Evolutionary conservation across 495 filamentous ascomycete genomes (phyloP), one percentile per base, ranked within the genome.

Genomic region (Penicillium cinerascens): DNA sequence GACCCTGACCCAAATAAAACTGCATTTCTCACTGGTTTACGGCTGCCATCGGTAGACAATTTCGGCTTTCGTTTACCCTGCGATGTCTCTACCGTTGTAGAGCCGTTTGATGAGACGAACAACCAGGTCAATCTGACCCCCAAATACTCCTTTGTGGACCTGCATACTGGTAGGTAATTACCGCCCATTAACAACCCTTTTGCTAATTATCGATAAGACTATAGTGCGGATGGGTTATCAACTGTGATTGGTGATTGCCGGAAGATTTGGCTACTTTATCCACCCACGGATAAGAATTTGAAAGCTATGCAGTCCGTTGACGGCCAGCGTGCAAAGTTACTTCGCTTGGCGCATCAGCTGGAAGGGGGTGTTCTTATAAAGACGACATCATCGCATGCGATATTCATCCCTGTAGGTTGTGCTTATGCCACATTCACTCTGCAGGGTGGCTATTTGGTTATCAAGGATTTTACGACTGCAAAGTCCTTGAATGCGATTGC

Each of bases 221-320:
- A 52, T 38, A 42, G 50, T 26, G 44, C 57, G 41, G 57, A 60
- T 37, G 57, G 57, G 26, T 17, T 60, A 1, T 56, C 53, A 47
- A 50, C 38, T 9, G 45, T 46, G 26, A 33, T 60, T 38, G 53
- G 57, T 15, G 36, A 60, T 10, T 56, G 57, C 37, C 41, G 26
- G 4, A 60, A 60, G 49, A 49, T 60, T 23, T 60, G 53, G 53
- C 40, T 60, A 23, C 26, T 44, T 18, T 60, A 46, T 29, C 57
- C 57, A 13, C 57, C 48, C 25, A 56, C 53, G 36, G 15, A 33
- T 20, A 47, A 39, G 13, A 56, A 60, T 47, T 49, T 60, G 36
- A 45, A 10, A 3, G 36, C 40, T 4, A 49, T 60, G 40, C 23
- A 45, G 27, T 46, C 39, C 0, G 42, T 49, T 26, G 53, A 52